Conservation (phyloP, 371 early-diverging fungal genomes). For the Cokeromyces recurvatus region DNA sequence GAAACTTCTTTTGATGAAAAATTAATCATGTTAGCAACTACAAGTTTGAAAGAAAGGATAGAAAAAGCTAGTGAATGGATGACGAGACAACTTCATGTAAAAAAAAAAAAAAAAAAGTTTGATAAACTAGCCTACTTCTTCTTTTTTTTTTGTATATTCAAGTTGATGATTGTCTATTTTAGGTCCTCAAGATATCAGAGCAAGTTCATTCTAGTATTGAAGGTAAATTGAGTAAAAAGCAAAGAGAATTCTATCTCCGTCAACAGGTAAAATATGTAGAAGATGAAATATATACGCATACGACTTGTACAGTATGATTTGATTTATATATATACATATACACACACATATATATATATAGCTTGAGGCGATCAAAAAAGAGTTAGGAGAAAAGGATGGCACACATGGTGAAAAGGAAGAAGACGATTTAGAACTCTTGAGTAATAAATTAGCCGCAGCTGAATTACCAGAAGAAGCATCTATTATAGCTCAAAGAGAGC, state of each 20-base stretch:
- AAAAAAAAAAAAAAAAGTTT: neutral
- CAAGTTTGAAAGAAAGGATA: slow-evolving; percentile 58
- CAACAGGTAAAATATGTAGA: slow-evolving; percentile 69
- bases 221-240: slow-evolving; percentile 72
- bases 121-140: neutral
- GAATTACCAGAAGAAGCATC: slow-evolving; percentile 65
- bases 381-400: slow-evolving; percentile 58
- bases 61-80: slow-evolving; percentile 58
- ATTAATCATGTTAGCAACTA: slow-evolving; percentile 55
- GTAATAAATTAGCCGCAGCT: slow-evolving; percentile 51
- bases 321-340: too few relatives aligned
- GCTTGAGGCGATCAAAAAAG: slow-evolving; percentile 80
- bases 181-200: slow-evolving; percentile 75
- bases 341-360: too few relatives aligned
- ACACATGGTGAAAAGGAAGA: slow-evolving; percentile 36
- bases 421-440: slow-evolving; percentile 61
- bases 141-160: neutral
- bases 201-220: slow-evolving; percentile 78
- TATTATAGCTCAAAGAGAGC: slow-evolving; percentile 63
- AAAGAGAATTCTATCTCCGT: slow-evolving; percentile 79
- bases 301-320: too few relatives aligned
- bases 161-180: too few relatives aligned
- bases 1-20: slow-evolving; percentile 74
- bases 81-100: slow-evolving; percentile 75
- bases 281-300: too few relatives aligned